Base-by-base conservation (phyloP, 2,329 filamentous ascomycete genomes). In the Aspergillus ibericus region DNA sequence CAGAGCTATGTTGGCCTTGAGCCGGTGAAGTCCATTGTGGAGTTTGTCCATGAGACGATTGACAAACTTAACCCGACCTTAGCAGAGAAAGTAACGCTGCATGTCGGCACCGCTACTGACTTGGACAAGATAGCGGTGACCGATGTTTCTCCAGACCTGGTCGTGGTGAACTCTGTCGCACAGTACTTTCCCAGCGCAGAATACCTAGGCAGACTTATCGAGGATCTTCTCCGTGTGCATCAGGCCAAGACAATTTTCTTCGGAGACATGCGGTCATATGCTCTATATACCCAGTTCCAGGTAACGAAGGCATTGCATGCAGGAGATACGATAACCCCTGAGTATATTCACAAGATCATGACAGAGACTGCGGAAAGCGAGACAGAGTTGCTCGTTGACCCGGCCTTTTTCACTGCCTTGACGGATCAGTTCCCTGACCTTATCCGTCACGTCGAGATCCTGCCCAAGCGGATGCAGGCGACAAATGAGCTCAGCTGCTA, bases 111-210 rank as follows among this genome's bases (percentile, higher is more conserved):
- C 10, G 53, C 53, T 9, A 55, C 27, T 36, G 40, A 48, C n/a
- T 47, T 47, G 3, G 12, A 27, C 44, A 47, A 16, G 15, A 29
- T 47, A 10, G 20, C 42, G 3, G 4, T 5, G 1, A 10, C 22
- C 13, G n/a, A 8, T 12, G 25, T 6, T 7, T 10, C 15, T 22
- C 54, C 54, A 2, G 35, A 44, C 7, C 38, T 56, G 2, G 54
- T 46, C 4, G 38, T 56, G 12, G 27, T 56, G 32, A 56, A 56
- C 7, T 56, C 54, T n/a, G 48, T 51, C n/a, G 54, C 54, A 5
- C 54, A 56, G 36, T 56, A 56, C 34, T 55, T 55, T 18, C 53
- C 53, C 6, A 38, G 29, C 16, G 40, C 27, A 2, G 53, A 40
- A 12, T 55, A 55, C 7, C 40, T 55, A 2, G 20, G 5, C 18